A percentile compares a stretch with the other conserved stretches of the same genome.
phyloP scores from a whole-genome alignment of 805 yeast genomes.

The Yamadazyma insecticola region DNA sequence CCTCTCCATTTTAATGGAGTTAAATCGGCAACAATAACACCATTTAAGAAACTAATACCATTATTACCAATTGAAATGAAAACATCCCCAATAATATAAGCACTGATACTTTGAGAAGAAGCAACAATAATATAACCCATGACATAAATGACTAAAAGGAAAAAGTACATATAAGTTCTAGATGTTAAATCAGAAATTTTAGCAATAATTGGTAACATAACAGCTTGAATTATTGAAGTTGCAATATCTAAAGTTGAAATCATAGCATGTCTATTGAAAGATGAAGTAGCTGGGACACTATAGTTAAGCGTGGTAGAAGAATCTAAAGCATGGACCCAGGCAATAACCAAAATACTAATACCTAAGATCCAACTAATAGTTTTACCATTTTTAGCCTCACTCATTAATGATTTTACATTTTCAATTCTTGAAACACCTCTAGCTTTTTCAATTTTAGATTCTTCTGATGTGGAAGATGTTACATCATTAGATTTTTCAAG shows the following conservation, averaged over 20 bases:
- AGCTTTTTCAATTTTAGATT: conserved; percentile 4
- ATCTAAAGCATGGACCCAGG: conserved; percentile 26
- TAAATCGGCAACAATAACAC: conserved; percentile 19
- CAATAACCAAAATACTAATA: conserved; percentile 15
- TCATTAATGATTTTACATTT: conserved; percentile 14
- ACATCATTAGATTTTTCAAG: background rate
- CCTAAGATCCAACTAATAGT: conserved; percentile 13
- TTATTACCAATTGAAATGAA: conserved; percentile 16
- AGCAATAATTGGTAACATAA: conserved; percentile 18
- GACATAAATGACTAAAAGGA: conserved; percentile 14
- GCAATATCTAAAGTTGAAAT: conserved; percentile 18
- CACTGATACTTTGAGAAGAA: conserved; percentile 14
- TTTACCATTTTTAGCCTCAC: conserved; percentile 7
- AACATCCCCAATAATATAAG: conserved; percentile 20
- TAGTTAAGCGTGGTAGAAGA: conserved; percentile 26
- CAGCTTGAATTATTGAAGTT: conserved; percentile 16
- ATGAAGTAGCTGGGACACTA: conserved; percentile 26
- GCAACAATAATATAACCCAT: conserved; percentile 20
- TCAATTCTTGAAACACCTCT: conserved; percentile 23
- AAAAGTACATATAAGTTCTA: conserved; percentile 15
- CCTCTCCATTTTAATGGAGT: conserved; percentile 24
- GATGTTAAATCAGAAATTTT: conserved; percentile 18
- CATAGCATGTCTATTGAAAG: conserved; percentile 16
- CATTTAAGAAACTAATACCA: conserved; percentile 16
- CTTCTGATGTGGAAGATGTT: background rate